These are phyloP conservation scores for Fusarium algeriense DNA, from an alignment of 2,329 filamentous ascomycete species.

Conservation along the genomic window DNA sequence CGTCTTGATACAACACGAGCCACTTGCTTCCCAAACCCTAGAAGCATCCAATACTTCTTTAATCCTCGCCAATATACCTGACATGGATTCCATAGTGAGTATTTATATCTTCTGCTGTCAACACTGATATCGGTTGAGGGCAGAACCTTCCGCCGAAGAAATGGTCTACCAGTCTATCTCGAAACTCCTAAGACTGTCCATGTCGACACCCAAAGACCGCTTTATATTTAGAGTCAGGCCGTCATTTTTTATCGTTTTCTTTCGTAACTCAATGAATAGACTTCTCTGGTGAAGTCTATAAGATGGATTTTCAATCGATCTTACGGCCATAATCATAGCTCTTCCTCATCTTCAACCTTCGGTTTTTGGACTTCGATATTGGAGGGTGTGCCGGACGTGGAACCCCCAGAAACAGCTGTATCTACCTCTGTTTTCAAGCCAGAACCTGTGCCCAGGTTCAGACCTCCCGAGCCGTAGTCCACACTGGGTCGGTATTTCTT, in stretches of 20 bases:
- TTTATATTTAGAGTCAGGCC: slow-evolving; percentile 5
- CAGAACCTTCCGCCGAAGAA: slow-evolving; percentile 8
- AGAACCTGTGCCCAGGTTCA: slow-evolving; percentile 47
- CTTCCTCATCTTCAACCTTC: slow-evolving; percentile 55
- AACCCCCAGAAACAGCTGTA: slow-evolving; percentile 45
- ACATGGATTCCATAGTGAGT: slow-evolving; percentile 23
- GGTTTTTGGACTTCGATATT: slow-evolving; percentile 39
- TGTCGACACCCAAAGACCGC: slow-evolving; percentile 23
- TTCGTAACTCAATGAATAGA: slow-evolving; percentile 12
- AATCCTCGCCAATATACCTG: slow-evolving; percentile 9
- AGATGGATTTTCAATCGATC: slow-evolving; percentile 3
- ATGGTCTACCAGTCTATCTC: slow-evolving; percentile 35
- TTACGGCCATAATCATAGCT: slow-evolving; percentile 50
- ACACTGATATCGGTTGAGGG: slow-evolving; percentile 12
- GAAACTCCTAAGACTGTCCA: slow-evolving; percentile 27
- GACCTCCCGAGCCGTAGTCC: slow-evolving; percentile 45
- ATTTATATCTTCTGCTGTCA: slow-evolving; percentile 18
- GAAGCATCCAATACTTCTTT: slow-evolving; percentile 11
- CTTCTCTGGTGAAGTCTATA: not conserved
- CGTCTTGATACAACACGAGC: slow-evolving; percentile 25
- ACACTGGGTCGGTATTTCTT: slow-evolving; percentile 79
- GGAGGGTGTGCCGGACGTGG: slow-evolving; percentile 40
- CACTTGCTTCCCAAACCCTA: slow-evolving; percentile 23
- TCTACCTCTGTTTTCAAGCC: slow-evolving; percentile 53
- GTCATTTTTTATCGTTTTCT: slow-evolving; percentile 21